These are phyloP conservation scores for Quercus wislizeni DNA, from an alignment of 306 rosid genomes.

Conservation along the genomic window DNA sequence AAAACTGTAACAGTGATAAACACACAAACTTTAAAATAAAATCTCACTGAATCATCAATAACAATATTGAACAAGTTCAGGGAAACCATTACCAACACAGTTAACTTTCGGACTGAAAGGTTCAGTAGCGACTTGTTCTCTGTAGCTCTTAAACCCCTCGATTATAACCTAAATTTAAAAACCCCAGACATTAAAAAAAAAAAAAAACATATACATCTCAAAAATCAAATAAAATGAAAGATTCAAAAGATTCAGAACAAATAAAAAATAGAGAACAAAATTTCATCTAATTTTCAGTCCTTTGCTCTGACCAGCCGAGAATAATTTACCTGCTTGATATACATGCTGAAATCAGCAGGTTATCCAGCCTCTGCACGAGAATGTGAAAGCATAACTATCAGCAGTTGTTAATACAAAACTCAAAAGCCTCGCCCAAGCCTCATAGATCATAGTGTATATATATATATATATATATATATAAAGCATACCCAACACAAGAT, in stretches of 20 bases:
- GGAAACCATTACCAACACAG: conserved; percentile 82
- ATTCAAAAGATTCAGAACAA: not conserved
- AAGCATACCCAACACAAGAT: not conserved
- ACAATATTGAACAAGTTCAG: conserved; percentile 5
- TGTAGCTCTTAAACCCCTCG: conserved; percentile 96
- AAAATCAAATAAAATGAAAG: not conserved
- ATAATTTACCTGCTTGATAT: conserved; percentile 86
- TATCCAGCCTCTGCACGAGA: conserved; percentile 33
- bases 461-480: too few relatives aligned
- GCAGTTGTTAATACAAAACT: conserved; percentile 3
- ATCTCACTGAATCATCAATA: not conserved
- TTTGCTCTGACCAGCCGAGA: not conserved
- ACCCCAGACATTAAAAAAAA: conserved; percentile 3
- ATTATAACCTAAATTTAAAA: conserved; percentile 57
- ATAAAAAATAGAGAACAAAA: not conserved
- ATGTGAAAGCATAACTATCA: conserved; percentile 16
- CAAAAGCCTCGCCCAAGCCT: not conserved
- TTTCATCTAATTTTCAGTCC: not conserved
- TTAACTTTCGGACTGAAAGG: conserved; percentile 95
- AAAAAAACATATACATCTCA: not conserved
- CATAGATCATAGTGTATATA: too few relatives aligned
- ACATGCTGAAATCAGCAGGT: conserved; percentile 58
- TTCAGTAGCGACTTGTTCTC: conserved; percentile 89
- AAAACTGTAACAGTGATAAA: not conserved
- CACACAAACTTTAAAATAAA: not conserved